Conservation (phyloP, 2,329 filamentous ascomycete species). For the Paramyrothecium roridum region DNA sequence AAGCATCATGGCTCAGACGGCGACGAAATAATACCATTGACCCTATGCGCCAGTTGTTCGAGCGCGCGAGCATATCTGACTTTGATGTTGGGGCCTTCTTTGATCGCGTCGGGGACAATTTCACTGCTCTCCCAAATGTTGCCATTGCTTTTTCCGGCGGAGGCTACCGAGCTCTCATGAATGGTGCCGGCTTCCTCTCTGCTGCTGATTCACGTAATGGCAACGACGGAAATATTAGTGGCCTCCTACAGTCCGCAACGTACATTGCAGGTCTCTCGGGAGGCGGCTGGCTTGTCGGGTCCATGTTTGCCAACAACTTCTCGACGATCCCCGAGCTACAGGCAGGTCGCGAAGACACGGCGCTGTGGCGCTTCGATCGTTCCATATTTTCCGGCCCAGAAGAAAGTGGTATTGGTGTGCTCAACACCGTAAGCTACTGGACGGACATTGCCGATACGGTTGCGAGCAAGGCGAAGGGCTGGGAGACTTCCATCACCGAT, state of each 20-base stretch:
- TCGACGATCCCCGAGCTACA: conserved; percentile 39
- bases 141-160: conserved; percentile 74
- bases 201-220: conserved; percentile 60
- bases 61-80: conserved; percentile 62
- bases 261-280: conserved; percentile 74
- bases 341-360: conserved; percentile 8
- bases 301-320: conserved; percentile 73
- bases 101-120: conserved; percentile 61
- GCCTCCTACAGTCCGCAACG: conserved; percentile 70
- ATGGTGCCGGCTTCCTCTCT: conserved; percentile 71
- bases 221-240: conserved; percentile 53
- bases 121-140: conserved; percentile 49
- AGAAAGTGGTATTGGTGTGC: conserved; percentile 1
- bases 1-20: conserved; percentile 65
- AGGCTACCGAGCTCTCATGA: conserved; percentile 75
- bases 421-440: conserved; percentile 2
- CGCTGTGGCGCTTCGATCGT: conserved; percentile 13
- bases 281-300: conserved; percentile 73
- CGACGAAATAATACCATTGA: conserved; percentile 67
- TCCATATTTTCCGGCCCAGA: conserved; percentile 23
- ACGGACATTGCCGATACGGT: conserved; percentile 56
- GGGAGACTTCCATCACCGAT: conserved; percentile 66
- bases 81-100: conserved; percentile 72
- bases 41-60: conserved; percentile 68
- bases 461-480: conserved; percentile 36